A percentile compares a stretch with the other conserved stretches of the same genome.
These are phyloP conservation scores for Sabuloglossum arenarium DNA, from an alignment of 495 filamentous ascomycete genomes.

Conservation along the genomic window DNA sequence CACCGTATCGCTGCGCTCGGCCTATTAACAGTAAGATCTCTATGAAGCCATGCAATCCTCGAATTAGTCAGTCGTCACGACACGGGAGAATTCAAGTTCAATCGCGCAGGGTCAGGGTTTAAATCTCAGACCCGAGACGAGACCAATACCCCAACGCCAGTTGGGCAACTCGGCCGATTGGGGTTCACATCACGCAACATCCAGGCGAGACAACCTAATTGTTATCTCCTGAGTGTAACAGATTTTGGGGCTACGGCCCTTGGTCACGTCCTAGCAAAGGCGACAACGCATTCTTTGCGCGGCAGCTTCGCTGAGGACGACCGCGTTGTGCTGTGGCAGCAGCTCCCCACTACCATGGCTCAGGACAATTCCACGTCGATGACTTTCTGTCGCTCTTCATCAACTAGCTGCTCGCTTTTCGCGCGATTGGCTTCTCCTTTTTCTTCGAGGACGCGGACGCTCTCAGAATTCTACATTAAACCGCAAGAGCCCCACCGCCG, in stretches of 20 bases:
- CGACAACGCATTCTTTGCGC: not conserved
- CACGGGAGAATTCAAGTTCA: not conserved
- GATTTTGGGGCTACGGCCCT: not conserved
- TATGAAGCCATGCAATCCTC: not conserved
- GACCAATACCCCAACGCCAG: not conserved
- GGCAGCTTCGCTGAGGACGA: not conserved
- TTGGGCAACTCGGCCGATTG: not conserved
- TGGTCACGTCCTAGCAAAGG: not conserved
- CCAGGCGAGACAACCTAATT: not conserved
- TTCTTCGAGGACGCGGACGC: conserved; percentile 42
- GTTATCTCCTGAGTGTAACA: not conserved
- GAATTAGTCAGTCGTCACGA: not conserved
- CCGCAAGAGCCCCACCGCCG: conserved; percentile 76
- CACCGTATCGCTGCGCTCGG: not conserved
- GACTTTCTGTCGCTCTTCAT: not conserved
- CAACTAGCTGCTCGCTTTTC: conserved; percentile 17
- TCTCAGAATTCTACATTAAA: conserved; percentile 63
- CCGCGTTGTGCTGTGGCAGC: not conserved
- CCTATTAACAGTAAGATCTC: not conserved
- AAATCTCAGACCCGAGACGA: not conserved
- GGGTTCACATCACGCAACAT: not conserved
- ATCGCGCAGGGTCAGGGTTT: not conserved
- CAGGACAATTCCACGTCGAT: not conserved
- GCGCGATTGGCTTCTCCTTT: conserved; percentile 40
- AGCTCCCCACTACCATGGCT: not conserved